Percentiles rank a stretch among this genome's conserved stretches.
phyloP scores from a whole-genome alignment of 441 rosid species.

The Euphorbia celastroides region DNA sequence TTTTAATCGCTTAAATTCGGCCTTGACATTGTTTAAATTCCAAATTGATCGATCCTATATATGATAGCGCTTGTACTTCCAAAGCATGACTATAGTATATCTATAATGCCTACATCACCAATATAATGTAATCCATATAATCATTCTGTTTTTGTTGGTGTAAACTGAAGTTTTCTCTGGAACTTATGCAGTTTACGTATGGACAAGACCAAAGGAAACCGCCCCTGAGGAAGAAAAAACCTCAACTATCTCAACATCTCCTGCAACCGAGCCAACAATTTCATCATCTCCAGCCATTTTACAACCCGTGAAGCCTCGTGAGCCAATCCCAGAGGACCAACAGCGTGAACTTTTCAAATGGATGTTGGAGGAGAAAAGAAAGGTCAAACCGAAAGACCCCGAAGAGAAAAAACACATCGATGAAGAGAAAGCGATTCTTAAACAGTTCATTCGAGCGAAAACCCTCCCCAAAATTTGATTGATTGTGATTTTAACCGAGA shows the following conservation, averaged over 20 bases:
- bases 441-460: constrained; percentile 67
- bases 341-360: constrained; percentile 84
- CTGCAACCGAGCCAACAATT: constrained; percentile 27
- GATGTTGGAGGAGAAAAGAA: constrained; percentile 92
- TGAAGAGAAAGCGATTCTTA: constrained; percentile 80
- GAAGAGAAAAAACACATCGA: constrained; percentile 72
- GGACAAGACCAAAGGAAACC: constrained; percentile 60
- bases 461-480: constrained; percentile 47
- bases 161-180: no score
- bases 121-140: no score
- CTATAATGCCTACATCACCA: background rate
- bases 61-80: background rate
- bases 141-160: no score
- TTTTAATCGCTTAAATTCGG: background rate
- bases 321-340: constrained; percentile 59
- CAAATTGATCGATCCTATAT: no score
- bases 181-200: no score
- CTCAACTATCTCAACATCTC: constrained; percentile 19
- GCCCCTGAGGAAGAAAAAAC: constrained; percentile 37
- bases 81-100: background rate
- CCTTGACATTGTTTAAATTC: no score
- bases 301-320: constrained; percentile 38
- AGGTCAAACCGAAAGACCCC: constrained; percentile 55
- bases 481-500: background rate
- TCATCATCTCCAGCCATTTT: constrained; percentile 23